Evolutionary conservation across 345 rosid species (phyloP), one percentile per base, ranked within the genome.

Genomic region (Gossypium raimondii): DNA sequence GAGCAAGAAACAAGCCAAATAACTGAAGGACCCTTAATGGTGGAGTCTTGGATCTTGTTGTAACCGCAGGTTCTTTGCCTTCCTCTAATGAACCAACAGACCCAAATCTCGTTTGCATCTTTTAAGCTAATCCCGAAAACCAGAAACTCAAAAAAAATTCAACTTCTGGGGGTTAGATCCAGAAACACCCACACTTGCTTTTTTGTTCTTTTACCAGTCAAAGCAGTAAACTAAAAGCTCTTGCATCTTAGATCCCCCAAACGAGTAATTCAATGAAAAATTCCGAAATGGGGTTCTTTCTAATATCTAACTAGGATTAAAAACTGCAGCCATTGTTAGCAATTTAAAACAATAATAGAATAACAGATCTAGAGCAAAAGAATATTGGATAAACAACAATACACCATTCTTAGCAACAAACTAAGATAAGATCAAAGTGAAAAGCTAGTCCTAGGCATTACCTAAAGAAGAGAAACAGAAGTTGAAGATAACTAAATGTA

Each of bases 31-130:
- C 22, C 74, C 97, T 85, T 11, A 84, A 45, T 0, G 94, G 94
- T 60, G 86, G 84, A 22, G 81, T 75, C 81, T 85, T 93, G 0
- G 84, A 61, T 77, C 92, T 75, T 76, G 61, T 71, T 1, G 67
- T 38, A 81, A 74, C 71, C 3, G 82, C 71, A 72, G 82, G 77
- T 74, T 89, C 97, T 78, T 86, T 91, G 25, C 87, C 94, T 77
- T 91, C 97, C 82, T 93, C 99, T 53, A 86, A 71, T 4, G 82
- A 79, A 60, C 59, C 73, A 27, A 16, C 45, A 3, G 73, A 82
- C 59, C 73, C 80, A 53, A 80, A 86, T 86, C 92, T 85, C 61
- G 77, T 77, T 82, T 87, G 92, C 94, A 90, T 90, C 82, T 53
- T 77, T 73, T 48, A 82, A 51, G 45, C 17, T 14, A 50, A 51